Percentiles rank a stretch among this genome's conserved stretches.
phyloP scores from a whole-genome alignment of 441 rosid species.

The Bruguiera hainesii region DNA sequence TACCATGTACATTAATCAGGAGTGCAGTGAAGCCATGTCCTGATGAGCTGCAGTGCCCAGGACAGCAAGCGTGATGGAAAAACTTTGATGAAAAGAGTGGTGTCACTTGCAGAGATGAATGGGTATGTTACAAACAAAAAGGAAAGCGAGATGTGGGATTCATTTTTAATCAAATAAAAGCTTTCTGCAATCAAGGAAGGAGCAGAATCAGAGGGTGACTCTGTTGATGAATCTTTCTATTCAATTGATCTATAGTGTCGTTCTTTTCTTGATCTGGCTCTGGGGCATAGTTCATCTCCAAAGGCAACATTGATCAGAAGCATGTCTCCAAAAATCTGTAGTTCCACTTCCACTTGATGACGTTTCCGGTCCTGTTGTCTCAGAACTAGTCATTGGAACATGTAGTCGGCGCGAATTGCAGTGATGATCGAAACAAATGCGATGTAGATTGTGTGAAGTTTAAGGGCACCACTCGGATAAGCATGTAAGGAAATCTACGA shows the following conservation, averaged over 20 bases:
- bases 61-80: neutral
- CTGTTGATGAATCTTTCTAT: slow-evolving; percentile 3
- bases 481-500: too few relatives aligned
- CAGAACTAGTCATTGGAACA: too few relatives aligned
- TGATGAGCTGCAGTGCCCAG: neutral
- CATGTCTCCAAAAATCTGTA: neutral
- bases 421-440: too few relatives aligned
- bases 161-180: neutral
- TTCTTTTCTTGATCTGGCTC: too few relatives aligned
- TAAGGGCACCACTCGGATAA: too few relatives aligned
- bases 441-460: too few relatives aligned
- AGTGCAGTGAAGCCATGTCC: neutral
- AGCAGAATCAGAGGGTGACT: neutral
- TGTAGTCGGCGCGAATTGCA: too few relatives aligned
- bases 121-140: neutral
- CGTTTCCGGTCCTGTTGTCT: too few relatives aligned
- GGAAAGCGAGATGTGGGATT: neutral
- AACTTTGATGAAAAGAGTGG: neutral
- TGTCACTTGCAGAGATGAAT: neutral
- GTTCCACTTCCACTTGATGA: neutral
- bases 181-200: slow-evolving; percentile 5
- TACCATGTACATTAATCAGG: neutral
- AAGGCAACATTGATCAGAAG: neutral
- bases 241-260: slow-evolving; percentile 4
- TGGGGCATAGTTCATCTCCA: neutral